Base-by-base conservation (phyloP, 2,329 filamentous ascomycete species). In the Aspergillus felis region DNA sequence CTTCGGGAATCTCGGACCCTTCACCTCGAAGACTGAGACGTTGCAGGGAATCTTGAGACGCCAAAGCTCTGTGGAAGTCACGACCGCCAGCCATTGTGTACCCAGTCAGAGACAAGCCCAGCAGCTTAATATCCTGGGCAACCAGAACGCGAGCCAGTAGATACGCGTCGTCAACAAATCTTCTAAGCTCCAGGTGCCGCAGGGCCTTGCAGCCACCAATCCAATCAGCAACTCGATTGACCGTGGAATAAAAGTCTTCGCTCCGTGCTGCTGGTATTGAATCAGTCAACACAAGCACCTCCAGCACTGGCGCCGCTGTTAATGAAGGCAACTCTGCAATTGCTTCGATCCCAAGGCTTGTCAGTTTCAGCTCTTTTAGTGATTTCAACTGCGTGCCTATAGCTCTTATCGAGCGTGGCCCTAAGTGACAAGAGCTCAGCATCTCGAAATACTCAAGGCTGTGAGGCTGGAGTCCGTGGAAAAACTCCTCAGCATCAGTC, bases 381-480 rank as follows among this genome's bases (percentile, higher is more conserved):
- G 86, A 84, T 46, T 77, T 69, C 14, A 77, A 73, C 62, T 87
- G 84, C 24, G 74, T 73, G 57, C 78, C 80, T 5, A 87, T 64
- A 3, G 81, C 79, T 27, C 77, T 68, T 50, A 88, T 81, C 0
- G 85, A 83, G 47, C 82, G 75, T 3, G 76, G 71, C 0, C 81
- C 82, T 17, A 88, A 77, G 2, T 78, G 73, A 61, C 84, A 84
- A 44, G 78, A 75, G 65, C 82, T 83, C 54, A 85, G 78, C 28
- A 86, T 79, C 57, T 84, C 77, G 56, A 90, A 85, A 22, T 79
- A 79, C 56, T 78, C 77, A 10, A 91, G 72, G 1, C 80, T 84
- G 60, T 89, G 81, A 2, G 80, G 77, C 20, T 73, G 78, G 51
- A 90, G 76, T 1, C 78, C 76, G 25, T 73, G 74, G 50, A 90